Conservation (phyloP, 139 green algal species). For the Medakamo hakoo region DNA sequence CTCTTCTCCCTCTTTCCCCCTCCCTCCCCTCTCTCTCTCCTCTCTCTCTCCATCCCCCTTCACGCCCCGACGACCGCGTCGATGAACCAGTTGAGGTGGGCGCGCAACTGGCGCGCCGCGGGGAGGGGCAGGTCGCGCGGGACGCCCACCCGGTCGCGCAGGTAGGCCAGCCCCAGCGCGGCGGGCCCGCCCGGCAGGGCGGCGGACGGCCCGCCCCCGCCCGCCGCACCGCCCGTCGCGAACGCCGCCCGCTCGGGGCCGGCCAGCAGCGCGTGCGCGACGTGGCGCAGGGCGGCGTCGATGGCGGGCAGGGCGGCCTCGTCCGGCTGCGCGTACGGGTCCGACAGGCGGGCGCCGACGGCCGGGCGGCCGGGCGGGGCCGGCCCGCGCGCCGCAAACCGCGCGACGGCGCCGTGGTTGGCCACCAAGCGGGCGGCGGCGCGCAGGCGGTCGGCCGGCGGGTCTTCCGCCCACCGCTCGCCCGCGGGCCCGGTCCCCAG, state of each 20-base stretch:
- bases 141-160: slow-evolving; percentile 70
- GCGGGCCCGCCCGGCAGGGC: slow-evolving; percentile 15
- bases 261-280: slow-evolving; percentile 61
- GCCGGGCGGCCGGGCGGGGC: slow-evolving; percentile 39
- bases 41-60: background rate
- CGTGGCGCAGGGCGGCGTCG: slow-evolving; percentile 47
- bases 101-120: slow-evolving; percentile 68
- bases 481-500: slow-evolving; percentile 39
- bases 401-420: slow-evolving; percentile 56
- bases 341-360: slow-evolving; percentile 54
- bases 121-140: slow-evolving; percentile 67
- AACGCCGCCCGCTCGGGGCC: slow-evolving; percentile 39
- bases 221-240: slow-evolving; percentile 20
- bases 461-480: slow-evolving; percentile 45
- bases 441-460: slow-evolving; percentile 32
- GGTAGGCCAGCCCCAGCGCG: slow-evolving; percentile 30
- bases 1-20: background rate
- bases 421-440: slow-evolving; percentile 42
- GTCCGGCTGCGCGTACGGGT: slow-evolving; percentile 48
- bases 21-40: background rate
- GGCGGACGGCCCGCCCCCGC: background rate
- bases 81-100: slow-evolving; percentile 69
- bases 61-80: slow-evolving; percentile 5
- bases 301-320: background rate
- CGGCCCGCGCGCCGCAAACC: slow-evolving; percentile 61